These are phyloP conservation scores for Piloderma croceum DNA, from an alignment of 768 basidiomycete genomes.

Conservation along the genomic window DNA sequence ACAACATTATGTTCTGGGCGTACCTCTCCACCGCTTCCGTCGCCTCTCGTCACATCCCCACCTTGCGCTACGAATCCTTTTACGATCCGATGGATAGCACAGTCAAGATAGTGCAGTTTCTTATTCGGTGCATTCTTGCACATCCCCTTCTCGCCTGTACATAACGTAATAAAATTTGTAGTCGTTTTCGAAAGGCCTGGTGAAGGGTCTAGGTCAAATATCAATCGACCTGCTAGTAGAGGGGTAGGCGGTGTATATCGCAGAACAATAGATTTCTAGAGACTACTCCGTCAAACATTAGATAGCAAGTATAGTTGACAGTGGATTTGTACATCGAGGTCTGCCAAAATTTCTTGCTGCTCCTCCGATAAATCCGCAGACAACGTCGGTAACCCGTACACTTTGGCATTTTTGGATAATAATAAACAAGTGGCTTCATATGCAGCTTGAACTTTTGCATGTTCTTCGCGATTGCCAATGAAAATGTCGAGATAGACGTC, in stretches of 20 bases:
- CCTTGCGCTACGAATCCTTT: constrained; percentile 47
- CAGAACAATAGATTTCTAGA: constrained; percentile 17
- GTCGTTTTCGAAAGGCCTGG: constrained; percentile 41
- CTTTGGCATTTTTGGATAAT: constrained; percentile 32
- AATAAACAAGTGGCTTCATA: constrained; percentile 29
- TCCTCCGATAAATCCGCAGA: constrained; percentile 37
- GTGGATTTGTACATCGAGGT: constrained; percentile 27
- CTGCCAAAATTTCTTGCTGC: constrained; percentile 35
- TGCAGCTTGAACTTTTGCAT: constrained; percentile 19
- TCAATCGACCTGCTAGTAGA: constrained; percentile 35
- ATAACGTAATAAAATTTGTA: constrained; percentile 44
- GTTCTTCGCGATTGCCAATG: constrained; percentile 31
- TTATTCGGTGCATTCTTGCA: constrained; percentile 44
- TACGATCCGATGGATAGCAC: constrained; percentile 42
- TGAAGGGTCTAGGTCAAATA: constrained; percentile 34
- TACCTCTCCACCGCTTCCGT: constrained; percentile 53
- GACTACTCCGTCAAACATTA: neutral
- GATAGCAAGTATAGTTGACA: constrained; percentile 8
- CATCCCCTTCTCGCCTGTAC: constrained; percentile 38
- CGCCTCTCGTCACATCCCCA: constrained; percentile 48
- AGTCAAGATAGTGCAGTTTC: constrained; percentile 37
- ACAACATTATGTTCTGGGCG: constrained; percentile 9
- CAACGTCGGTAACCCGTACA: constrained; percentile 37
- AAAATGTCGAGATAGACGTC: constrained; percentile 36
- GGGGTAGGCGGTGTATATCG: constrained; percentile 32